Evolutionary conservation across 1,284 basidiomycete species (phyloP), one percentile per base, ranked within the genome.

Genomic region (Trichosporon sp.): DNA sequence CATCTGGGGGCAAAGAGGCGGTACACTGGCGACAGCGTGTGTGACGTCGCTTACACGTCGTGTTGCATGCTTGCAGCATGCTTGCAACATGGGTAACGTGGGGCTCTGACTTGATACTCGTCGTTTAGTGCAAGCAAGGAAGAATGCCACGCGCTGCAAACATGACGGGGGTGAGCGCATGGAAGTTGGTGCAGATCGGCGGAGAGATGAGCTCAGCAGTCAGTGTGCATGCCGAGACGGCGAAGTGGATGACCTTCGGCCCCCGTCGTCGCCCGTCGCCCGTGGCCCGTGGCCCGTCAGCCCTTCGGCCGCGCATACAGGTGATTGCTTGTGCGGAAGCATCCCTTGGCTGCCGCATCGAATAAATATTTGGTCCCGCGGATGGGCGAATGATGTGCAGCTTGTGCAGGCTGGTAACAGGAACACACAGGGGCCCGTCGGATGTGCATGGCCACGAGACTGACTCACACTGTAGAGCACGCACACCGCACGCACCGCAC

Each of bases 361-460:
- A 26, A 37, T 14, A 64, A 64, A 32, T 32, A 64, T 19, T 32
- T 37, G 32, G 61, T 19, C n/a, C 59, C 59, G 31, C 59, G 38
- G 7, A 40, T 37, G 35, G 5, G 19, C 21, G 19, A 6, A 12
- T 19, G 19, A 10, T 21, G 19, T 61, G 56, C 56, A 61, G 19
- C 8, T 21, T 21, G 14, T 37, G 35, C 35, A 37, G 35, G 26
- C 21, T 19, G 7, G 14, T 26, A 26, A 26, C 26, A 26, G 26
- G 37, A 40, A 32, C 63, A 14, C 37, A 37, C n/a, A 37, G 38
- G 38, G 12, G 32, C 59, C 59, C 59, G 16, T 63, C 59, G 59
- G 59, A 63, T 63, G 59, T 35, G 59, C 31, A 32, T 35, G 59
- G 59, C 59, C 59, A 63, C 59, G 59, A 63, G 59, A 63, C 59